Base-by-base conservation (phyloP, 2,329 filamentous ascomycete genomes). In the Talaromyces sp. region DNA sequence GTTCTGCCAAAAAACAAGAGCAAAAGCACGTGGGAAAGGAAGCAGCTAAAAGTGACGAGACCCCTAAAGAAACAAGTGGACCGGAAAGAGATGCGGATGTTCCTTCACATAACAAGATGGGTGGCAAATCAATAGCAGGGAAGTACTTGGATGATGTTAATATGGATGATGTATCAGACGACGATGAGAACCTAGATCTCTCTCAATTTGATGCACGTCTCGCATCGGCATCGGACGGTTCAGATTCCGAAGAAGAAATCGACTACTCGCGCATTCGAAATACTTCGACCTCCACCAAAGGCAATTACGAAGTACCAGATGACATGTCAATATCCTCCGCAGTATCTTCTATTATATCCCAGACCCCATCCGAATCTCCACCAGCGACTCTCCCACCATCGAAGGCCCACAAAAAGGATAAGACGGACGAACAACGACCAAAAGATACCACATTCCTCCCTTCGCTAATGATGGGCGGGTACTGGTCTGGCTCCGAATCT, bases 401-500 rank as follows among this genome's bases (percentile, higher is more conserved):
- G 35, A 58, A 54, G 48, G 17, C 39, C 31, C 2, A n/a, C 39
- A 53, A 62, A 36, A 45, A 62, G 35, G 58, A 63, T 4, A 54
- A 63, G 13, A 46, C 58, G 15, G 64, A 63, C 8, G 60, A 65
- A 60, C 50, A 62, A 33, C 65, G 65, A 39, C 63, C 58, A 36
- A 63, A 66, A 61, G 65, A 69, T 57, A 84, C 83, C 0, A 79
- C 80, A 2, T 86, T 86, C 70, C 71, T 87, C 15, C 84, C 84
- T 0, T 83, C 83, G 1, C 77, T 87, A 10, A 80, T 84, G 69
- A 80, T 84, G 69, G 82, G 79, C 15, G 82, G 82, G 39, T 87
- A 87, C 70, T 80, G 81, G 68, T 85, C 83, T n/a, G 84, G 83
- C 41, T 83, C 81, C 5, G 84, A 84, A 61, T 80, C 79, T 1